Percentiles rank a stretch among this genome's conserved stretches.
Conservation (phyloP, 2,329 filamentous ascomycete species). For the Juglanconis oblonga region DNA sequence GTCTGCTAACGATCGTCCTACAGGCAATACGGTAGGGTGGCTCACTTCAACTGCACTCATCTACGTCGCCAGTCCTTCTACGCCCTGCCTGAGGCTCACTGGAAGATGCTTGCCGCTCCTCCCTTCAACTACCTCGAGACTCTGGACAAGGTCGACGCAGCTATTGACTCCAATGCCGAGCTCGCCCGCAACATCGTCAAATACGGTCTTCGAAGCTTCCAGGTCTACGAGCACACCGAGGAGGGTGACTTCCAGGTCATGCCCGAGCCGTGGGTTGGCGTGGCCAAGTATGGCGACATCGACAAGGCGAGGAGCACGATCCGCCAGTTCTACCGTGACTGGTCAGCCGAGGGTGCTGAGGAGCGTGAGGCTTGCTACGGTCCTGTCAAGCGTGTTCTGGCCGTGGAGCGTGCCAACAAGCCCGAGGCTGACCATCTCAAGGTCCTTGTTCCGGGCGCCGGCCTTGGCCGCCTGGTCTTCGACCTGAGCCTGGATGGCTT, state of each 20-base stretch:
- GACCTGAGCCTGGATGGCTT: conserved; percentile 76
- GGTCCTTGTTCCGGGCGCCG: conserved; percentile 86
- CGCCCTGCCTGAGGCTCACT: conserved; percentile 78
- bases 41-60: conserved; percentile 90
- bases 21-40: conserved; percentile 80
- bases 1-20: conserved; percentile 11
- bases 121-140: conserved; percentile 82
- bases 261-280: conserved; percentile 64
- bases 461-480: conserved; percentile 83
- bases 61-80: conserved; percentile 90
- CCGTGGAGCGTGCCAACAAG: conserved; percentile 38
- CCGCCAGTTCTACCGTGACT: conserved; percentile 92
- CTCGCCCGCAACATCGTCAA: conserved; percentile 75
- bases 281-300: conserved; percentile 70
- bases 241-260: conserved; percentile 42
- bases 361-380: conserved; percentile 78
- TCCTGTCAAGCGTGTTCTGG: conserved; percentile 66
- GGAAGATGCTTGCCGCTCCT: conserved; percentile 74
- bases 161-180: conserved; percentile 84
- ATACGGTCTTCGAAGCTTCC: conserved; percentile 67
- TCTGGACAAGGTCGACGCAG: conserved; percentile 75
- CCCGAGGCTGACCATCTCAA: conserved; percentile 39
- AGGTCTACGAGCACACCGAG: conserved; percentile 35
- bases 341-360: conserved; percentile 71
- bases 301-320: conserved; percentile 92